Percentiles rank a stretch among this genome's conserved stretches.
Evolutionary conservation across 306 rosid species (phyloP).

Genomic region (Trifolium dubium): DNA sequence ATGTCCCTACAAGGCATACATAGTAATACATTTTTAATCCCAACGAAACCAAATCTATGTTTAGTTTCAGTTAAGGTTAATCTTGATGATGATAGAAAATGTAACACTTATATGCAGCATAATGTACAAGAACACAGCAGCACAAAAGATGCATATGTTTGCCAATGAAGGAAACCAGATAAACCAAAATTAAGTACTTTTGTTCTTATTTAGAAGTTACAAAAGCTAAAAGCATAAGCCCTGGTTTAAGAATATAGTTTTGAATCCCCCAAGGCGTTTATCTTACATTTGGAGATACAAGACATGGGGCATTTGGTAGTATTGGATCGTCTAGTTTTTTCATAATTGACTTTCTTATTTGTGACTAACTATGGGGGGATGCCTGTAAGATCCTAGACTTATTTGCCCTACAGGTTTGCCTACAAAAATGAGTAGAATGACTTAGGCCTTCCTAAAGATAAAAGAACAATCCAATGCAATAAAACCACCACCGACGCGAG

Average conservation of each 20-base stretch:
- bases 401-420: not conserved
- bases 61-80: not conserved
- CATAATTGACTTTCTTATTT: not conserved
- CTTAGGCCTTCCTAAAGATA: not conserved
- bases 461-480: not conserved
- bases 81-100: not conserved
- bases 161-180: not conserved
- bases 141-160: not conserved
- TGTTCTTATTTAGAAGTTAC: not conserved
- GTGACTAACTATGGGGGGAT: not conserved
- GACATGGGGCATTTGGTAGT: not conserved
- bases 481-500: not conserved
- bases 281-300: not conserved
- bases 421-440: not conserved
- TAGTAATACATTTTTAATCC: not conserved
- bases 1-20: not conserved
- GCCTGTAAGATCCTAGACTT: not conserved
- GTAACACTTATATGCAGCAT: too few species aligned
- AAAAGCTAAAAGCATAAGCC: not conserved
- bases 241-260: not conserved
- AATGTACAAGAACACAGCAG: not conserved
- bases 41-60: not conserved
- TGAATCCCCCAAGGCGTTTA: not conserved
- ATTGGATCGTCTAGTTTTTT: not conserved
- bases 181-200: not conserved